phyloP scores from a whole-genome alignment of 2,329 filamentous ascomycete genomes.

The Cercospora sp. region DNA sequence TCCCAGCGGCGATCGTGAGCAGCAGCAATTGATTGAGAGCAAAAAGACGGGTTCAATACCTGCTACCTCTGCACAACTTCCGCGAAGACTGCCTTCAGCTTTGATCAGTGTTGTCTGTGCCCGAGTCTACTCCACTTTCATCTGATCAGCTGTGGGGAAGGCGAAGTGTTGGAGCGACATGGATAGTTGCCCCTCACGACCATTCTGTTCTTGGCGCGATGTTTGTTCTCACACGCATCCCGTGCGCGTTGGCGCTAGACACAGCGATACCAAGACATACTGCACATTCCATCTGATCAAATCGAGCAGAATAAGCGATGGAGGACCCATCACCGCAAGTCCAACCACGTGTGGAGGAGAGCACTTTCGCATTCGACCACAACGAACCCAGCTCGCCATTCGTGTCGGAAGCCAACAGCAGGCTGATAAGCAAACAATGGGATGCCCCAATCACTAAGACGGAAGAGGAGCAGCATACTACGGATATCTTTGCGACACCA shows the following conservation, averaged over 20 bases:
- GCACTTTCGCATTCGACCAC: slow-evolving; percentile 38
- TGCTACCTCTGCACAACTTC: background rate
- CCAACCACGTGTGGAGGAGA: slow-evolving; percentile 21
- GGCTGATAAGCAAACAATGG: slow-evolving; percentile 37
- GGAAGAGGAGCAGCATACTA: slow-evolving; percentile 25
- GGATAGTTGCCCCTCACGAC: background rate
- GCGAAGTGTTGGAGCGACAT: background rate
- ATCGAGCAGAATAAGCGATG: slow-evolving; percentile 20
- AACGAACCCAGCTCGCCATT: slow-evolving; percentile 51
- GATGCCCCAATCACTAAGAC: slow-evolving; percentile 24
- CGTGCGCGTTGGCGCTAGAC: slow-evolving; percentile 11
- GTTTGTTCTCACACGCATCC: background rate
- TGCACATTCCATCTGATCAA: slow-evolving; percentile 15
- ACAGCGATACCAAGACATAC: slow-evolving; percentile 10
- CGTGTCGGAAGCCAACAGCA: slow-evolving; percentile 46
- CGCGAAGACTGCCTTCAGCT: background rate
- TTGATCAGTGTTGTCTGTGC: background rate
- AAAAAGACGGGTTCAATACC: background rate
- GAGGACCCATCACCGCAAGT: slow-evolving; percentile 26
- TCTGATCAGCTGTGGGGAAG: background rate
- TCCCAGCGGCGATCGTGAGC: background rate
- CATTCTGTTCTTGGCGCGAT: background rate
- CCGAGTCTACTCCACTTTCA: background rate
- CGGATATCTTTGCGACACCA: slow-evolving; percentile 25
- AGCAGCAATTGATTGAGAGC: background rate